phyloP scores from a whole-genome alignment of 345 rosid species.

The Populus davidiana region DNA sequence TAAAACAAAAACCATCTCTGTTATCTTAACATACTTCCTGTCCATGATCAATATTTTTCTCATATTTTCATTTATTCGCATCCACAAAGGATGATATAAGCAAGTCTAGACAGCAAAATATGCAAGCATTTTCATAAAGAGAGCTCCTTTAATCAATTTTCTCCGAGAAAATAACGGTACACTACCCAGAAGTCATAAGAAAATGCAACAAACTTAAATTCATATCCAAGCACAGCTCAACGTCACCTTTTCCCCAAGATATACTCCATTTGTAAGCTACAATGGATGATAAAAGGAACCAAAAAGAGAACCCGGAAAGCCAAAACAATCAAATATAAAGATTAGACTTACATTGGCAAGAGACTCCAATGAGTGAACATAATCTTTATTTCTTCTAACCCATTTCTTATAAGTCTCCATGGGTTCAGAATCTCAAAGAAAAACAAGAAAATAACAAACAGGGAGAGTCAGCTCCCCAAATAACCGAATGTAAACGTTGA shows the following conservation, averaged over 20 bases:
- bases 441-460: neutral
- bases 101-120: neutral
- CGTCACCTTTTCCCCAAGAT: neutral
- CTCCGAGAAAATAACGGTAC: neutral
- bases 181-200: neutral
- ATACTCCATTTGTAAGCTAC: neutral
- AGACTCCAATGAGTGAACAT: slow-evolving; percentile 85
- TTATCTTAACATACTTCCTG: neutral
- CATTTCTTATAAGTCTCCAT: slow-evolving; percentile 93
- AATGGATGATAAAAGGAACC: neutral
- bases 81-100: neutral
- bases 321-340: neutral
- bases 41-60: neutral
- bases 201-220: neutral
- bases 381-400: slow-evolving; percentile 83
- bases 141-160: neutral
- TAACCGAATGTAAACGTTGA: neutral
- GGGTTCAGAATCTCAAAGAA: slow-evolving; percentile 20
- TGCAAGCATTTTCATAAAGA: neutral
- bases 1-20: neutral
- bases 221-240: neutral
- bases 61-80: neutral
- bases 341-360: slow-evolving; percentile 75
- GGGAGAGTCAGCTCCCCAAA: slow-evolving; percentile 10
- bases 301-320: neutral